Evolutionary conservation across 306 rosid genomes (phyloP).

Genomic region (Vigna radiata): DNA sequence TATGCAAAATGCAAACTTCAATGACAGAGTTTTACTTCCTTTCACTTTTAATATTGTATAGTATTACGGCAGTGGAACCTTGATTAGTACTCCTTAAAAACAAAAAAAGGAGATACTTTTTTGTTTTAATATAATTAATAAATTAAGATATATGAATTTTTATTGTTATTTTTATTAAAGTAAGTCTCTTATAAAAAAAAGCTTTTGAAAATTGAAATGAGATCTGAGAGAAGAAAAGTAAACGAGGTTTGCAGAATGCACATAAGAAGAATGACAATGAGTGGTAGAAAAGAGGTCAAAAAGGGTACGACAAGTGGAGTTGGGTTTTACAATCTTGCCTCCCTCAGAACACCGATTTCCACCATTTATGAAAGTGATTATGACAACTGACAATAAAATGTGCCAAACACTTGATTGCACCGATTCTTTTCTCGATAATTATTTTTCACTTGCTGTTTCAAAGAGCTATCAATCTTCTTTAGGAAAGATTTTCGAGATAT

Average conservation of each 20-base stretch:
- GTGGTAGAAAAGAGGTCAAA: background rate
- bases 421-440: slow-evolving; percentile 12
- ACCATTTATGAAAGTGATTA: slow-evolving; percentile 5
- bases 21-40: background rate
- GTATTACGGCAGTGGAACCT: background rate
- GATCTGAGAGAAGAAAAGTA: too few species aligned
- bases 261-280: background rate
- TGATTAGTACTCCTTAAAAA: slow-evolving; percentile 7
- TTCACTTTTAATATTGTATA: background rate
- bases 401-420: slow-evolving; percentile 11
- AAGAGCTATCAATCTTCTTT: background rate
- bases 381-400: background rate
- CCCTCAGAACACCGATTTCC: background rate
- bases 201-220: too few species aligned
- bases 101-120: slow-evolving; percentile 26
- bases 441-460: background rate
- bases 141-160: slow-evolving; percentile 18
- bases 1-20: slow-evolving; percentile 30
- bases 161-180: background rate
- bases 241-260: too few species aligned
- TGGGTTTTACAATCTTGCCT: slow-evolving; percentile 12
- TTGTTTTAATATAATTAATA: slow-evolving; percentile 24
- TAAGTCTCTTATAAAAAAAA: too few species aligned
- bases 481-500: slow-evolving; percentile 1
- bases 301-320: background rate